Base-by-base conservation (phyloP, 78 protist genomes). In the Blattamonas nauphoetae region DNA sequence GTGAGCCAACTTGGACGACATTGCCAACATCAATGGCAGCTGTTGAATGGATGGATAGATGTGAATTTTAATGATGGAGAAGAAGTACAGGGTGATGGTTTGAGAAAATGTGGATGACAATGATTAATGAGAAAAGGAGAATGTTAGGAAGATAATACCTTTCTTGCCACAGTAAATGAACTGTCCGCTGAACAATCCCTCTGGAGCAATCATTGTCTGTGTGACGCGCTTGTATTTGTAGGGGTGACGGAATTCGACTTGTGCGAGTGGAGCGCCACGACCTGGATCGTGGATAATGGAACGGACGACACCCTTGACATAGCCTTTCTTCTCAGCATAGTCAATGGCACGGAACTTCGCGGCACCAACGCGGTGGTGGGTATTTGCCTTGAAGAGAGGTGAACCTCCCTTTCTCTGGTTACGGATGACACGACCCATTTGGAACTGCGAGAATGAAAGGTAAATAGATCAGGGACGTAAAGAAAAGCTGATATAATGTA, bases 151-250 rank as follows among this genome's bases (percentile, higher is more conserved):
- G n/a, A 0, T 1, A 45, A 34, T 11, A 87, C 93, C 98, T 88
- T 95, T 95, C 90, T 92, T 91, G 64, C 99, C 99, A 92, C 94
- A 91, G 92, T 92, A 96, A 63, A 98, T 45, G 86, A 92, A 95
- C 93, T 97, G 99, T 63, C 99, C 99, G 42, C 99, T 95, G 97
- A 96, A 93, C 92, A 96, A 91, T 46, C 99, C 99, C 95, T 98
- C 99, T 36, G 97, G 93, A 42, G 98, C 98, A 55, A 96, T 85
- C 92, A 97, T 93, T 32, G 85, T 45, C 94, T 94, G 95, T 84
- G 90, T 93, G 86, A 86, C 85, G 34, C 78, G 6, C 77, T 46
- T 43, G 97, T 88, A 96, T 87, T 85, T 87, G 92, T 94, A 90
- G 41, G 97, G 93, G 89, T 94, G 84, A 85, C 97, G 95, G 98